Base-by-base conservation (phyloP, 2,329 filamentous ascomycete genomes). In the Sclerotiophoma versabilis region DNA sequence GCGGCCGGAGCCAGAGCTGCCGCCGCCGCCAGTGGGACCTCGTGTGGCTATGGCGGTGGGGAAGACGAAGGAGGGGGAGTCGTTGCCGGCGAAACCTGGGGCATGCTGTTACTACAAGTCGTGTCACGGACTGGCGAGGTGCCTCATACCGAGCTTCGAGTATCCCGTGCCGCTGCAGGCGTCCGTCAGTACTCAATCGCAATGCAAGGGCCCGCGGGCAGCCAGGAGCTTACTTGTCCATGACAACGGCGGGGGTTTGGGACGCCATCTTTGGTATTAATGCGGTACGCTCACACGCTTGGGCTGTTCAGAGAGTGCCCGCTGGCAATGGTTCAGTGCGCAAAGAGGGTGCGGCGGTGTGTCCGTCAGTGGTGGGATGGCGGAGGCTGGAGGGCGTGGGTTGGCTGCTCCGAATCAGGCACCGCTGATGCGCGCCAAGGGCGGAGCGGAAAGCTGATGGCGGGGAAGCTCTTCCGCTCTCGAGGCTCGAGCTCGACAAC, bases 231-330 rank as follows among this genome's bases (percentile, higher is more conserved):
- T 89, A 97, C 95, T 99, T 99, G 95, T 99, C 95, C 93, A 99
- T 99, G 92, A 99, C 95, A 97, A 99, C 95, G 91, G 95, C 95
- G 72, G 95, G 95, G 76, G 95, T 98, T 87, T 98, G 93, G 82
- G 90, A 90, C 76, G 95, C 93, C 95, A 99, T 99, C 70, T 75
- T 82, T 69, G 64, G 61, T 61, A 65, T 62, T 62, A 62, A 64
- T 57, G 52, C 54, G 54, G 50, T 41, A 47, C 57, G 26, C 53
- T 37, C 54, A 59, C 63, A 54, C 58, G 59, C 69, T 71, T 63
- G 61, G 60, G 54, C 59, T 66, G 68, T 65, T 64, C 59, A 55
- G 60, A 51, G 51, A 56, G 39, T 47, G 50, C 51, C 63, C 62
- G 53, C 27, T 49, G 38, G 57, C 53, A 57, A 43, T 41, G 56